A percentile compares a stretch with the other conserved stretches of the same genome.
phyloP scores from a whole-genome alignment of 2,329 filamentous ascomycete species.

The Hymenoscyphus occultus region DNA sequence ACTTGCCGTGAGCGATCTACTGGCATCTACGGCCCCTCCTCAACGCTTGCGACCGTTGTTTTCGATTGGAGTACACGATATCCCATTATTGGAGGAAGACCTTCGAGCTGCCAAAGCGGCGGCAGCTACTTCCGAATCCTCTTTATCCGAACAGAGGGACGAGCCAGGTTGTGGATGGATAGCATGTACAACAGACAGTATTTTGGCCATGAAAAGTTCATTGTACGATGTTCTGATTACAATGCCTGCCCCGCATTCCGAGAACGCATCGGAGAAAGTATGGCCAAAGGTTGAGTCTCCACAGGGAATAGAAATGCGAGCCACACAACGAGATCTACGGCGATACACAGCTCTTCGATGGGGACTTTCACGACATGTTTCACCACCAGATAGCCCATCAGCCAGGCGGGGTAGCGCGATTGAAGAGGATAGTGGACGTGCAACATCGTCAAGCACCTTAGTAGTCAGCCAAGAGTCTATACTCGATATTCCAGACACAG shows the following conservation, averaged over 20 bases:
- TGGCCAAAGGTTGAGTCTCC: constrained; percentile 76
- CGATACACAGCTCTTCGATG: constrained; percentile 69
- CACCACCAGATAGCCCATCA: constrained; percentile 20
- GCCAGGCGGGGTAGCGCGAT: constrained; percentile 15
- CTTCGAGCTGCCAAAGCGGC: constrained; percentile 46
- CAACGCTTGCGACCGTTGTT: constrained; percentile 80
- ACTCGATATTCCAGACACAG: constrained; percentile 47
- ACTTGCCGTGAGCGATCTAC: constrained; percentile 63
- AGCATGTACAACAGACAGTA: constrained; percentile 92
- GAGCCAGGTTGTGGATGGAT: constrained; percentile 71
- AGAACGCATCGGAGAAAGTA: constrained; percentile 55
- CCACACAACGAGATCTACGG: constrained; percentile 85
- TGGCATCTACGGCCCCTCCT: constrained; percentile 60
- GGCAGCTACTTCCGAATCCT: constrained; percentile 35
- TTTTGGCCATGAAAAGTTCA: constrained; percentile 79
- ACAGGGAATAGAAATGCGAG: constrained; percentile 65
- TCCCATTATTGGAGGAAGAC: constrained; percentile 69
- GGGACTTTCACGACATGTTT: constrained; percentile 50
- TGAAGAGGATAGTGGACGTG: constrained; percentile 27
- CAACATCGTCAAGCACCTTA: constrained; percentile 26
- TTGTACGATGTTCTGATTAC: constrained; percentile 90
- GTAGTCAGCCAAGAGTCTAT: constrained; percentile 39
- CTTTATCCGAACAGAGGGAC: constrained; percentile 40
- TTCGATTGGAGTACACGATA: constrained; percentile 89
- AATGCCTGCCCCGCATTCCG: constrained; percentile 63